A percentile compares a stretch with the other conserved stretches of the same genome.
phyloP scores from a whole-genome alignment of 1,284 basidiomycete genomes.

The Ceratorhiza oryzae-sativae region DNA sequence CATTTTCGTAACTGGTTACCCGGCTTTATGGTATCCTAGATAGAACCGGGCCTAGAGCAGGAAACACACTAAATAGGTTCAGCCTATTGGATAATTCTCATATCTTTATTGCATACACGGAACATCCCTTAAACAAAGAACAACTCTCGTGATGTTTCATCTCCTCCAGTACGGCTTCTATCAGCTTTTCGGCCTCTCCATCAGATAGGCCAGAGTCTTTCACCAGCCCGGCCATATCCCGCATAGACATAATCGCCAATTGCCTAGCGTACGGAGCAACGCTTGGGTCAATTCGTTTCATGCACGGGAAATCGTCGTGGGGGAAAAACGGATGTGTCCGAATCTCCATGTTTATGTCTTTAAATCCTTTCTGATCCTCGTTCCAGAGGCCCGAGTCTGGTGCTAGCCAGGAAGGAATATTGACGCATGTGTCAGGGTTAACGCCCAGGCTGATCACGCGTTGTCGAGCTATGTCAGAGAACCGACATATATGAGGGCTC shows the following conservation, averaged over 20 bases:
- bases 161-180: neutral
- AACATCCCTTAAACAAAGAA: neutral
- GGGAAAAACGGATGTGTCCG: too few relatives aligned
- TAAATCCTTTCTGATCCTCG: neutral
- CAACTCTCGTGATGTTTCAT: neutral
- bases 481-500: too few relatives aligned
- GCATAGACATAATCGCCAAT: neutral
- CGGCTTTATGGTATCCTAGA: too few relatives aligned
- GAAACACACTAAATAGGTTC: too few relatives aligned
- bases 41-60: too few relatives aligned
- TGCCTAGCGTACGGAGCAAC: too few relatives aligned
- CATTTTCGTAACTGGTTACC: too few relatives aligned
- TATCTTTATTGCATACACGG: too few relatives aligned
- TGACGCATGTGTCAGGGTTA: slow-evolving; percentile 1
- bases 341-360: too few relatives aligned
- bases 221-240: neutral
- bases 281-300: too few relatives aligned
- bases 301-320: too few relatives aligned
- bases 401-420: neutral
- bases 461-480: neutral
- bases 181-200: neutral
- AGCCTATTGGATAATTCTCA: too few relatives aligned
- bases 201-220: neutral
- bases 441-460: neutral
- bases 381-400: neutral